These are phyloP conservation scores for Vanderwaltozyma yarrowii DNA, from an alignment of 805 yeast species.

Conservation along the genomic window DNA sequence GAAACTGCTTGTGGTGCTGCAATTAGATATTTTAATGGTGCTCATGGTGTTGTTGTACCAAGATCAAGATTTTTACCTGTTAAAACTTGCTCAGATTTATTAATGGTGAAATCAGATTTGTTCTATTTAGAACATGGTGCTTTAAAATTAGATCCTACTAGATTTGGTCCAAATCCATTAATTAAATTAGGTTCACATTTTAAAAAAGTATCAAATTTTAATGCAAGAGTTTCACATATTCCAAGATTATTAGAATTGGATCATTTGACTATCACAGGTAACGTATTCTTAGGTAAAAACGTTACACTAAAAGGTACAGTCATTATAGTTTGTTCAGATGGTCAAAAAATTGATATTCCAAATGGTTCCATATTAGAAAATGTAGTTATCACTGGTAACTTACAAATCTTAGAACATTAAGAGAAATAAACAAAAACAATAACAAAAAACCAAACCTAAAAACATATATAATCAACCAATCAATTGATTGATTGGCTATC, in stretches of 20 bases:
- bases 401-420: slow-evolving; percentile 50
- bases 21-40: slow-evolving; percentile 86
- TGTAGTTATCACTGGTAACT: slow-evolving; percentile 93
- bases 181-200: slow-evolving; percentile 94
- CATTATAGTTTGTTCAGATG: slow-evolving; percentile 93
- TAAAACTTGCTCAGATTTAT: slow-evolving; percentile 90
- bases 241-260: slow-evolving; percentile 94
- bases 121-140: slow-evolving; percentile 89
- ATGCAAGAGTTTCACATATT: slow-evolving; percentile 68
- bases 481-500: too few relatives aligned
- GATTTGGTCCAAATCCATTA: slow-evolving; percentile 88
- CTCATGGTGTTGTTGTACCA: slow-evolving; percentile 97
- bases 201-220: slow-evolving; percentile 91
- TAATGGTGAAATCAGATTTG: slow-evolving; percentile 90
- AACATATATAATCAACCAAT: too few relatives aligned
- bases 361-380: slow-evolving; percentile 91
- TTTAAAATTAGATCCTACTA: slow-evolving; percentile 65
- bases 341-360: slow-evolving; percentile 94
- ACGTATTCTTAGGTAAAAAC: slow-evolving; percentile 80
- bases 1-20: slow-evolving; percentile 99
- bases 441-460: too few relatives aligned
- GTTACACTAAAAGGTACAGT: slow-evolving; percentile 95
- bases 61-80: slow-evolving; percentile 97
- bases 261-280: slow-evolving; percentile 95
- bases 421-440: too few relatives aligned